Conservation (phyloP, 768 basidiomycete species). For the Dacryopinax spathularia region DNA sequence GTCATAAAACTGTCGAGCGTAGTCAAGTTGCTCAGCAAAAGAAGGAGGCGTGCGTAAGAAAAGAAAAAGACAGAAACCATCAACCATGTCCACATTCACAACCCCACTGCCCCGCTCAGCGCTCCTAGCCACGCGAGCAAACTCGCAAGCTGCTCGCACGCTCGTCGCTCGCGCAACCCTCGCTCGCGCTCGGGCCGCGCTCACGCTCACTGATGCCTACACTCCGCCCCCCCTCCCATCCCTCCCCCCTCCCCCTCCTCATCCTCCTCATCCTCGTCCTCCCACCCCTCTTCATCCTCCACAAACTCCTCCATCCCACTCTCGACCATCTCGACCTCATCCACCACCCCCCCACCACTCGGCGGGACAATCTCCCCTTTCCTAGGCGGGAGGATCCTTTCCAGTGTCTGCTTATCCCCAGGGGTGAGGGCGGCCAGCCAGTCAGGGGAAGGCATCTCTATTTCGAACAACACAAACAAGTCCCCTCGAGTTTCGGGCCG, state of each 20-base stretch:
- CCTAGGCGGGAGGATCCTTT: slow-evolving; percentile 58
- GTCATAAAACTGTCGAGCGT: no score
- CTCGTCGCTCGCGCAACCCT: no score
- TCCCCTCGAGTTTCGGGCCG: slow-evolving; percentile 37
- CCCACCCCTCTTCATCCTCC: slow-evolving; percentile 47
- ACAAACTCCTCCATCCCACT: slow-evolving; percentile 69
- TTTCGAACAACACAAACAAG: slow-evolving; percentile 62
- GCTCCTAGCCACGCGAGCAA: no score
- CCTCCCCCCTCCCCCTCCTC: slow-evolving; percentile 31
- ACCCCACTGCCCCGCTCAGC: no score
- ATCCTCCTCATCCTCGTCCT: slow-evolving; percentile 53
- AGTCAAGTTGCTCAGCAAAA: no score
- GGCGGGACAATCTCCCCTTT: slow-evolving; percentile 56
- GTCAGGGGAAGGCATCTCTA: slow-evolving; percentile 74
- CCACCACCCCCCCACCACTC: slow-evolving; percentile 46
- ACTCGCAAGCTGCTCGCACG: no score
- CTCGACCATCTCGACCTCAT: slow-evolving; percentile 58
- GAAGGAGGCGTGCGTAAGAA: no score
- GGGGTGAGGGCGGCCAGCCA: slow-evolving; percentile 60
- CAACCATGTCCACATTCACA: no score
- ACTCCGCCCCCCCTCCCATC: slow-evolving; percentile 6
- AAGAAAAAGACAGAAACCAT: no score
- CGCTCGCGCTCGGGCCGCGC: not conserved
- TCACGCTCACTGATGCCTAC: slow-evolving; percentile 6
- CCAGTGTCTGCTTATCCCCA: slow-evolving; percentile 48